phyloP scores from a whole-genome alignment of 2,329 filamentous ascomycete species.

The Fusarium torulosum region DNA sequence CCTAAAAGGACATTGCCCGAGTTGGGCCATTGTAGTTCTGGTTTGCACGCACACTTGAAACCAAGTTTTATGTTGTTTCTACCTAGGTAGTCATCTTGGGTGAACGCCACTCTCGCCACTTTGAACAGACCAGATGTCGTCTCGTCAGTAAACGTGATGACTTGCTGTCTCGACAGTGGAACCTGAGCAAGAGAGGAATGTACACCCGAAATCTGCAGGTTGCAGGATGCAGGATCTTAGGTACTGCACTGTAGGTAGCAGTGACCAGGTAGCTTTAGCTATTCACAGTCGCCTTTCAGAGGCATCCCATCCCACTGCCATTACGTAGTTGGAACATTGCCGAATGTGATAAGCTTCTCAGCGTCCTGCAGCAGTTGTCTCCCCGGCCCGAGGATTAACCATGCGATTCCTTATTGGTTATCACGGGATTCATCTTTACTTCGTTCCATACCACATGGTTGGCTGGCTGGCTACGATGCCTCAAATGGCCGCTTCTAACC shows the following conservation, averaged over 20 bases:
- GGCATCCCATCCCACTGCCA: constrained; percentile 1
- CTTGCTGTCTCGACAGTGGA: constrained; percentile 27
- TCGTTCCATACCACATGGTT: constrained; percentile 19
- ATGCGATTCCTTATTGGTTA: constrained; percentile 14
- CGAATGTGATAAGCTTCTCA: constrained; percentile 27
- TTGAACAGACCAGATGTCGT: neutral
- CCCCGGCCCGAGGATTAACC: constrained; percentile 36
- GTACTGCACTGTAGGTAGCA: no score
- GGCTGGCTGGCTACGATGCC: constrained; percentile 11
- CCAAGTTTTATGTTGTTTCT: constrained; percentile 34
- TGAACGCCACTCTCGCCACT: constrained; percentile 36
- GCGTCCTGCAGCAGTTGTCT: constrained; percentile 2
- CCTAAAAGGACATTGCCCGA: constrained; percentile 27
- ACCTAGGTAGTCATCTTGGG: constrained; percentile 3
- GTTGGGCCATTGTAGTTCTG: constrained; percentile 2
- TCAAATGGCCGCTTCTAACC: constrained; percentile 36
- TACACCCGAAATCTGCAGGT: constrained; percentile 19
- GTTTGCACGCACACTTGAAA: constrained; percentile 19
- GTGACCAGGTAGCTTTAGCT: neutral
- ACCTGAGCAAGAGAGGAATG: constrained; percentile 30
- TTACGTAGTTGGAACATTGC: constrained; percentile 24
- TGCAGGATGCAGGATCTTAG: neutral
- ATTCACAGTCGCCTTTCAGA: neutral
- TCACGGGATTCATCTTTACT: no score
- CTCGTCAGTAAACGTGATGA: constrained; percentile 21